phyloP scores from a whole-genome alignment of 2,329 filamentous ascomycete species.

The Chaetoscypha palmicola region DNA sequence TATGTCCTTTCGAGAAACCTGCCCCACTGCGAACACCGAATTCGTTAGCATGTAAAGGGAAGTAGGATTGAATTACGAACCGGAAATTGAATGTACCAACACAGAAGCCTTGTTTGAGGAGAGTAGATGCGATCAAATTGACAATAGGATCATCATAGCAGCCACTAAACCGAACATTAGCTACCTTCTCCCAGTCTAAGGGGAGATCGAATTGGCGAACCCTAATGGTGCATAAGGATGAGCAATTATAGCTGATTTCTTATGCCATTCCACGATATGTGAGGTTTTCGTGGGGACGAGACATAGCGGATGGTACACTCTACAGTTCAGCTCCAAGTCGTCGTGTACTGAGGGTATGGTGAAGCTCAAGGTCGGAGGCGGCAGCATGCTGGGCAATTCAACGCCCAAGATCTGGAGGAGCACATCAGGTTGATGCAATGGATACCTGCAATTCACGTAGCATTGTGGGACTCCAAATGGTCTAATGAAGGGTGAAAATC shows the following conservation, averaged over 20 bases:
- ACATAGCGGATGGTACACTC: constrained; percentile 66
- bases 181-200: constrained; percentile 31
- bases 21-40: constrained; percentile 57
- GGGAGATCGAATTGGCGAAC: not conserved
- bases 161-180: constrained; percentile 35
- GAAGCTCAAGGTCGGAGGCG: constrained; percentile 56
- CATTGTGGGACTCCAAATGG: no score
- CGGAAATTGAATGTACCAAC: constrained; percentile 91
- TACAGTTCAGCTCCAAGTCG: constrained; percentile 66
- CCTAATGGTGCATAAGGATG: constrained; percentile 90
- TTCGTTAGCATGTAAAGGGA: constrained; percentile 8
- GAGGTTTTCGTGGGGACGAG: constrained; percentile 26
- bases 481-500: no score
- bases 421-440: constrained; percentile 19
- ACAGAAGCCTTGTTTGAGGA: constrained; percentile 63
- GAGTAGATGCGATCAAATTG: constrained; percentile 21
- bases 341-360: constrained; percentile 82
- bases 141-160: constrained; percentile 24
- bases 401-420: constrained; percentile 9
- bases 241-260: constrained; percentile 60
- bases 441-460: no score
- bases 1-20: constrained; percentile 63
- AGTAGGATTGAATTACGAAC: constrained; percentile 37
- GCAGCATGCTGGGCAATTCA: constrained; percentile 39
- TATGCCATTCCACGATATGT: constrained; percentile 29